Evolutionary conservation across 192 early-diverging fungal species (phyloP), one percentile per base, ranked within the genome.

Genomic region (Linnemannia hyalina): DNA sequence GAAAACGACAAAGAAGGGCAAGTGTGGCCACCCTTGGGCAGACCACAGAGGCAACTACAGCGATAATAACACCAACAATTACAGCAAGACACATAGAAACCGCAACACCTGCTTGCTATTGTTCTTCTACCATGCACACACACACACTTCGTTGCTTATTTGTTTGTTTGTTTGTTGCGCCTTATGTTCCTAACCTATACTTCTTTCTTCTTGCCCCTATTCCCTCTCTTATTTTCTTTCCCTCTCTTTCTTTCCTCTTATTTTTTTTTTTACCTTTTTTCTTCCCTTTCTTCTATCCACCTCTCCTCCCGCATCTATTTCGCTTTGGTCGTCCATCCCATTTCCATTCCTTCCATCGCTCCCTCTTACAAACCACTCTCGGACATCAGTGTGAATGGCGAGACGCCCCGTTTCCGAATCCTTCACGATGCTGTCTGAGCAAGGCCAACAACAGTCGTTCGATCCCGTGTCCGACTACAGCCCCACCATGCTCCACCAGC

Each of bases 401-500:
- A 74, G 83, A 85, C 83, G 83, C 41, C 83, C 83, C 26, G 82
- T 85, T 69, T 85, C 83, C 78, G 83, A 85, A 73, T 85, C 83
- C 70, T 80, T 80, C 57, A 85, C 83, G 55, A 85, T 85, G 83
- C 78, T 85, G 75, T 80, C 83, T 54, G 83, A 85, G 54, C 83
- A 85, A 47, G 83, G 74, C 70, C 80, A 80, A 42, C 83, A 85
- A 44, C 83, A 85, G 68, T 80, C 83, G 70, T 85, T 85, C 68
- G 83, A 85, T 80, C 83, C 83, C 60, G 32, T 78, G 57, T 80
- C 78, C 9, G 83, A 85, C 69, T 85, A 80, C 42, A 85, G 83
- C 47, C 83, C 83, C 36, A 85, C 83, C 29, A 38, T 85, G 78
- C 78, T 85, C 13, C 83, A 85, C 15, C 82, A 85, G 46, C 82